A percentile compares a stretch with the other conserved stretches of the same genome.
phyloP scores from a whole-genome alignment of 75 land plant species.

The Cunninghamia lanceolata region DNA sequence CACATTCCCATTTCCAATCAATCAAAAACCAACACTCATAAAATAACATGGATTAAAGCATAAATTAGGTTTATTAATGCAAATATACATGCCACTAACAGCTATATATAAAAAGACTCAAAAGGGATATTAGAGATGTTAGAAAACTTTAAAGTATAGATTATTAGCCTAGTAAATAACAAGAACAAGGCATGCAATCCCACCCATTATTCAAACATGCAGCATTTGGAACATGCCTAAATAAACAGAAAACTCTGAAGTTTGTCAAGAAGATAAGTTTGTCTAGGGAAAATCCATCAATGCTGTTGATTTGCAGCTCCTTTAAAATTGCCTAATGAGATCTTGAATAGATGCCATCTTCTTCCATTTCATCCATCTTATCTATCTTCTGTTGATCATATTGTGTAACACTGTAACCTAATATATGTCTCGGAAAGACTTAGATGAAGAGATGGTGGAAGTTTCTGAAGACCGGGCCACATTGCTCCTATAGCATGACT shows the following conservation, averaged over 20 bases:
- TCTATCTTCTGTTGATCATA: too few species aligned
- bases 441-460: too few species aligned
- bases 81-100: neutral
- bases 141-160: neutral
- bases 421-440: too few species aligned
- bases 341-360: neutral
- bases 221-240: neutral
- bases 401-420: too few species aligned
- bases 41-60: neutral
- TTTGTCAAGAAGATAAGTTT: too few species aligned
- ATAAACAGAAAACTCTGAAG: neutral
- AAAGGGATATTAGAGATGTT: neutral
- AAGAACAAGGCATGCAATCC: neutral
- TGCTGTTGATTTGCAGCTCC: neutral
- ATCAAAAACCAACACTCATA: neutral
- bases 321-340: too few species aligned
- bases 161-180: neutral
- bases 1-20: neutral
- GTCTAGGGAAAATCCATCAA: neutral
- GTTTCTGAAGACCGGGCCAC: too few species aligned
- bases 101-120: neutral
- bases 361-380: too few species aligned
- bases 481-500: too few species aligned
- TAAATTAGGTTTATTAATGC: neutral
- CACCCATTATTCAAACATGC: neutral